Base-by-base conservation (phyloP, 108 stramenopile species). In the Seminavis robusta region DNA sequence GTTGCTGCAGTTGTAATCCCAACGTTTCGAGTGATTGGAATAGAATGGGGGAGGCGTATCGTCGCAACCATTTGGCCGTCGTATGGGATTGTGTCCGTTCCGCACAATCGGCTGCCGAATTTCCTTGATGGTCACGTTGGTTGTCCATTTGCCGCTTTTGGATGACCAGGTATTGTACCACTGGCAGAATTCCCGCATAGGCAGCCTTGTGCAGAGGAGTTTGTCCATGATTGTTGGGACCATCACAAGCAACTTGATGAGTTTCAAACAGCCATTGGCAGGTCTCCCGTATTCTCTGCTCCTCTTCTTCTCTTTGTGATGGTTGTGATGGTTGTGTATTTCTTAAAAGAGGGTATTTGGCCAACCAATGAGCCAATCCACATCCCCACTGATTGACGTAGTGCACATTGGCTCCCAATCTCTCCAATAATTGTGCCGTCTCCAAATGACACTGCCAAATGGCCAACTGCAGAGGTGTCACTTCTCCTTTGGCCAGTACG, bases 381-480 rank as follows among this genome's bases (percentile, higher is more conserved):
- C 71, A 73, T 28, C 71, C 71, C 71, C 71, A 73, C 5, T 24
- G n/a, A 60, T 73, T 73, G 26, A 53, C 43, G 43, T 43, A 66
- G 17, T 66, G 43, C 1, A 38, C 33, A 46, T 65, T 34, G 9
- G 47, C 59, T 1, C 46, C 69, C 3, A 59, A 44, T 20, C 32
- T 25, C 28, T 50, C 38, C 50, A 71, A 42, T 21, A 0, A 30
- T 24, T 51, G 26, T 11, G 37, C 49, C 3, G 53, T 49, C 1
- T 47, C 44, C 26, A 70, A 34, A 55, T 74, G 63, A 16, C 69
- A 56, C 49, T 56, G 59, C 72, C 73, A 79, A 9, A 59, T 53
- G 20, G 69, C 51, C 25, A 73, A 53, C 60, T 73, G 67, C 34
- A 79, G 50, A 17, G 77, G 71, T 28, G 77, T 79, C 26, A 69